phyloP scores from a whole-genome alignment of 2,329 filamentous ascomycete genomes.

The Fusarium floridanum region DNA sequence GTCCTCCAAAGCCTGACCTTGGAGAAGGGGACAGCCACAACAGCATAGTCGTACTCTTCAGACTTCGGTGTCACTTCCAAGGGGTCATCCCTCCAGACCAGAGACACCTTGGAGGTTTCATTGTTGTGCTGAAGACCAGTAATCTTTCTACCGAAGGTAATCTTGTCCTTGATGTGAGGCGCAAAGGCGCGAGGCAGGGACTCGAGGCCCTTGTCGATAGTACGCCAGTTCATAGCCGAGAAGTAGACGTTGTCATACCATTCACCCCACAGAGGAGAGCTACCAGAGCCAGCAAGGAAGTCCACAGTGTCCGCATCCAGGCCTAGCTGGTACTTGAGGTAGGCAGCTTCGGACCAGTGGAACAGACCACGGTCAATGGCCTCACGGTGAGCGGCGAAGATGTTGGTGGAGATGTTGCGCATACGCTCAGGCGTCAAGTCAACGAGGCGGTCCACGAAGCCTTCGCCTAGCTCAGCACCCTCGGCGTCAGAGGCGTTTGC shows the following conservation, averaged over 20 bases:
- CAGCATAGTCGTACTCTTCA: slow-evolving; percentile 72
- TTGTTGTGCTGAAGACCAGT: slow-evolving; percentile 68
- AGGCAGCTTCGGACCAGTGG: slow-evolving; percentile 67
- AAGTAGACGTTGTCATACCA: slow-evolving; percentile 69
- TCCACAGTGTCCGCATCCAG: slow-evolving; percentile 57
- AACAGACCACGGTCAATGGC: slow-evolving; percentile 26
- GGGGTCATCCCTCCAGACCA: slow-evolving; percentile 64
- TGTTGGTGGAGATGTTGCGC: slow-evolving; percentile 53
- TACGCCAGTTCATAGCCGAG: slow-evolving; percentile 69
- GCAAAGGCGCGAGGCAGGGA: slow-evolving; percentile 67
- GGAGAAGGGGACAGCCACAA: slow-evolving; percentile 74
- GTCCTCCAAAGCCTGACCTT: slow-evolving; percentile 73
- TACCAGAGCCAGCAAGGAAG: not conserved
- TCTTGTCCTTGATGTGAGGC: slow-evolving; percentile 69
- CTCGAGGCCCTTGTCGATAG: slow-evolving; percentile 58
- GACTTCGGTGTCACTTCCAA: slow-evolving; percentile 56
- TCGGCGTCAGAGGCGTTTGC: slow-evolving; percentile 23
- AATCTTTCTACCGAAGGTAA: slow-evolving; percentile 65
- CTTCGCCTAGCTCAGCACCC: not conserved
- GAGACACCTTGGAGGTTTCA: slow-evolving; percentile 61
- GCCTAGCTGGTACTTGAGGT: slow-evolving; percentile 64
- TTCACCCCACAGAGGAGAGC: slow-evolving; percentile 61
- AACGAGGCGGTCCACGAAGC: not conserved
- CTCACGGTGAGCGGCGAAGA: slow-evolving; percentile 56
- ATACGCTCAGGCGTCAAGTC: not conserved